Evolutionary conservation across 345 rosid genomes (phyloP).

Genomic region (Erysimum cheiranthoides): DNA sequence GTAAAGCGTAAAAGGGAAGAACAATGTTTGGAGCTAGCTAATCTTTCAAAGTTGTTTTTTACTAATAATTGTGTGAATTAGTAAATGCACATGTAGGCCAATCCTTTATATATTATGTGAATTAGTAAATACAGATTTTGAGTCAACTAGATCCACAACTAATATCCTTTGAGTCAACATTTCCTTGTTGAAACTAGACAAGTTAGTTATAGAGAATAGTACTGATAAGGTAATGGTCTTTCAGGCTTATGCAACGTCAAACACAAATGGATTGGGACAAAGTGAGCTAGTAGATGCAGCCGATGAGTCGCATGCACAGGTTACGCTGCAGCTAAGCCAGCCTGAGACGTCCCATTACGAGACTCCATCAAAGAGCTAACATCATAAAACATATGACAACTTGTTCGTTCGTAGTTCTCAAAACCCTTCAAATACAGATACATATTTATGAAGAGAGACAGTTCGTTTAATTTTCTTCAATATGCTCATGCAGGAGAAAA

Average conservation of each 20-base stretch:
- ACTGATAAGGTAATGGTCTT: constrained; percentile 20
- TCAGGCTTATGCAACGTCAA: constrained; percentile 56
- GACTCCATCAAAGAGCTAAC: constrained; percentile 31
- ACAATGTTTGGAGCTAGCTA: too few relatives aligned
- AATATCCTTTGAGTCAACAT: not conserved
- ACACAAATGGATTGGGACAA: constrained; percentile 38
- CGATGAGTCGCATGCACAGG: constrained; percentile 45
- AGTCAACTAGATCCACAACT: not conserved
- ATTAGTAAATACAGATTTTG: too few relatives aligned
- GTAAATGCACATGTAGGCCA: too few relatives aligned
- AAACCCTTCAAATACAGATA: not conserved
- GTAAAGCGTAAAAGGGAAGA: too few relatives aligned
- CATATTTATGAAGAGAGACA: not conserved
- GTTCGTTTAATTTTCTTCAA: not conserved
- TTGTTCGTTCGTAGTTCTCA: constrained; percentile 29
- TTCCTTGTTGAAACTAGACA: not conserved
- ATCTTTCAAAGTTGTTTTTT: too few relatives aligned
- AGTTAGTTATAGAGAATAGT: not conserved
- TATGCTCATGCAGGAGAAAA: constrained; percentile 14
- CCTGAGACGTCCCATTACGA: constrained; percentile 44
- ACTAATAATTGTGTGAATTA: too few relatives aligned
- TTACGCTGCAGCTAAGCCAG: constrained; percentile 59
- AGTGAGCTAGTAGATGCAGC: constrained; percentile 39
- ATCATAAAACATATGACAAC: constrained; percentile 7
- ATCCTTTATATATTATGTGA: too few relatives aligned